A percentile compares a stretch with the other conserved stretches of the same genome.
Evolutionary conservation across 108 stramenopile genomes (phyloP).

Genomic region (Skeletonema grethae): DNA sequence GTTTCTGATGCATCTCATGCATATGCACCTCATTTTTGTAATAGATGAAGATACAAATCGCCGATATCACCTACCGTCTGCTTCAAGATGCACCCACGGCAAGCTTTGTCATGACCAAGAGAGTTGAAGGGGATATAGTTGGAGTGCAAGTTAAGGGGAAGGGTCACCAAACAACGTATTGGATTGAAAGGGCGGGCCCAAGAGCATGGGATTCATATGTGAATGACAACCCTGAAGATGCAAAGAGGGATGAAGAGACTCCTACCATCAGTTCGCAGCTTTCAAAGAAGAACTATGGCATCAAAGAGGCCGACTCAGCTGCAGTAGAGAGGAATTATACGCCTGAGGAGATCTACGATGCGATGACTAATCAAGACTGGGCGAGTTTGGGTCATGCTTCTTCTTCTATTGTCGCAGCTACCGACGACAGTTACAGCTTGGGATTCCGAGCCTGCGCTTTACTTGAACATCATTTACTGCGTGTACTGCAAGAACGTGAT

Average conservation of each 20-base stretch:
- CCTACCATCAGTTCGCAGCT: not conserved
- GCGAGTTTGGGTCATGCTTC: slow-evolving; percentile 1
- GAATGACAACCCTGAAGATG: slow-evolving; percentile 1
- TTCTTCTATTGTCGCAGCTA: not conserved
- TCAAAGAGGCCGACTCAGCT: not conserved
- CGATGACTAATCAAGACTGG: slow-evolving; percentile 9
- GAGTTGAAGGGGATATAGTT: slow-evolving; percentile 27
- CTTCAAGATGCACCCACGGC: slow-evolving; percentile 38
- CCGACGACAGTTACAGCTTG: not conserved
- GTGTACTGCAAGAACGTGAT: not conserved
- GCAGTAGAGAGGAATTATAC: not conserved
- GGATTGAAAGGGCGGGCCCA: slow-evolving; percentile 16
- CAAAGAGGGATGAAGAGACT: not conserved
- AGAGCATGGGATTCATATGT: slow-evolving; percentile 8
- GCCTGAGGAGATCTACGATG: slow-evolving; percentile 12
- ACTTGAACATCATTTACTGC: not conserved
- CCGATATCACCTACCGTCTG: slow-evolving; percentile 38
- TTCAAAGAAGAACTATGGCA: not conserved
- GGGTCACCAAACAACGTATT: slow-evolving; percentile 38
- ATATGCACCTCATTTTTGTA: too few relatives aligned
- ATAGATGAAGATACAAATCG: slow-evolving; percentile 34
- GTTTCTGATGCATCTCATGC: too few relatives aligned
- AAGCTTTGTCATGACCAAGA: slow-evolving; percentile 22
- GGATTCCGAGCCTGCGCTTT: slow-evolving; percentile 1
- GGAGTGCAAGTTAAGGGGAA: slow-evolving; percentile 46